Base-by-base conservation (phyloP, 805 yeast genomes). In the Ogataea glucozyma region DNA sequence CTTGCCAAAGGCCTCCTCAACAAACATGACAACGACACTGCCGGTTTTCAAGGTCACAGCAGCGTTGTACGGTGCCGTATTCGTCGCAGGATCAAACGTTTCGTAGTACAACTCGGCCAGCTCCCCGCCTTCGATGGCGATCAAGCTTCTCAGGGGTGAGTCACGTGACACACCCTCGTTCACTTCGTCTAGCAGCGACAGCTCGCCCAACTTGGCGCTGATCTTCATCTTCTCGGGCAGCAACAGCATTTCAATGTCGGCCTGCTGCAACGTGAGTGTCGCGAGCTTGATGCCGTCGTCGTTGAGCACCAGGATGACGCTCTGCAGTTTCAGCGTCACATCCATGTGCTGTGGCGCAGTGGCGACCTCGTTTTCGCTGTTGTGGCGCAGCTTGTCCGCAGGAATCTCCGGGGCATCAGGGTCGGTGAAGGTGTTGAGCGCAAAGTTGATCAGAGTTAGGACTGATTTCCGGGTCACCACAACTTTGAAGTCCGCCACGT, bases 241-340 rank as follows among this genome's bases (percentile, higher is more conserved):
- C 30, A 90, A 58, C 21, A 79, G 70, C 6, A 88, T 79, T 13
- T 72, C 66, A 39, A 88, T 73, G 40, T 76, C 75, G 3, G 96
- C 97, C 9, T 85, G 76, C 31, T 88, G 81, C 43, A 93, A 69
- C 34, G 78, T 75, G 47, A 90, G 58, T 0, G 96, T 88, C 0
- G 96, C 96, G 32, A 93, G 63, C 52, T 85, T 83, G 38, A 83
- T 72, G 4, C 90, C 83, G 44, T 88, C 95, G 57, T 91, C 97
- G 56, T 87, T 85, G 38, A 93, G 67, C 4, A 87, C 79, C 37
- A 88, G 60, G 7, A 82, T 78, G 11, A 91, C 77, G 56, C 96
- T 82, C 33, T 81, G 87, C 56, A 93, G 67, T 36, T 75, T 75
- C 22, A 91, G 70, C 23, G 75, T 71, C 22, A 90, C 83, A 41